Evolutionary conservation across 2,329 filamentous ascomycete genomes (phyloP).

Genomic region (Colletotrichum sojae): DNA sequence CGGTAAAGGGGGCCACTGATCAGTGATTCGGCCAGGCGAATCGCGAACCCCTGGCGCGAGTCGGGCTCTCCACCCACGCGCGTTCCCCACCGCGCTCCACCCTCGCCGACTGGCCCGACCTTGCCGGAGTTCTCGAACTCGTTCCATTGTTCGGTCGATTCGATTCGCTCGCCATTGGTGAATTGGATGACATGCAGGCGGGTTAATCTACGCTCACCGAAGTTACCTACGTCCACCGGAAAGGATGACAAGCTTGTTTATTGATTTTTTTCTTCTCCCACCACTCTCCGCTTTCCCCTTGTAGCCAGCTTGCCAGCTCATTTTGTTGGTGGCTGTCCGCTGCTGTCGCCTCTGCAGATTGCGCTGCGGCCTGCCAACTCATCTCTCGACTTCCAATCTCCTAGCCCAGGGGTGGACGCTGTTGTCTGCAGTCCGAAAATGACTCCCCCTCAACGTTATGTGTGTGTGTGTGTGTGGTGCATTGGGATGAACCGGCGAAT

Average conservation of each 20-base stretch:
- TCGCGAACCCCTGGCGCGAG: constrained; percentile 27
- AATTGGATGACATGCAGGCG: neutral
- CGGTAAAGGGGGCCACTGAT: no score
- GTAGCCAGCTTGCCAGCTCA: no score
- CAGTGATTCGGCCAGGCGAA: neutral
- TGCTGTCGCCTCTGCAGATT: neutral
- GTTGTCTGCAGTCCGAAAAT: neutral
- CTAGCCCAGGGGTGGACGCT: constrained; percentile 14
- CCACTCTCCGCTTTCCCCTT: no score
- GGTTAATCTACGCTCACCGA: neutral
- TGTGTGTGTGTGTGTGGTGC: neutral
- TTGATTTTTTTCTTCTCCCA: no score
- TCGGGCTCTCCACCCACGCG: constrained; percentile 1
- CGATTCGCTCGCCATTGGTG: neutral
- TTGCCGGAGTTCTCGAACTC: constrained; percentile 8
- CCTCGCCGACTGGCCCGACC: constrained; percentile 22
- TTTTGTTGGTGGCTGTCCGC: neutral
- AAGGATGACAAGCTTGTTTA: neutral
- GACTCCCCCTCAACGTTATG: neutral
- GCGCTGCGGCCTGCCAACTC: neutral
- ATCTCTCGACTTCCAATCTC: constrained; percentile 2
- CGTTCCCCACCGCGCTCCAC: constrained; percentile 1
- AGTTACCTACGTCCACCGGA: neutral
- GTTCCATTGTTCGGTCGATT: neutral
- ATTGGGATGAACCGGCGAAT: constrained; percentile 30